phyloP scores from a whole-genome alignment of 805 yeast species.

The Kregervanrija fluxuum region DNA sequence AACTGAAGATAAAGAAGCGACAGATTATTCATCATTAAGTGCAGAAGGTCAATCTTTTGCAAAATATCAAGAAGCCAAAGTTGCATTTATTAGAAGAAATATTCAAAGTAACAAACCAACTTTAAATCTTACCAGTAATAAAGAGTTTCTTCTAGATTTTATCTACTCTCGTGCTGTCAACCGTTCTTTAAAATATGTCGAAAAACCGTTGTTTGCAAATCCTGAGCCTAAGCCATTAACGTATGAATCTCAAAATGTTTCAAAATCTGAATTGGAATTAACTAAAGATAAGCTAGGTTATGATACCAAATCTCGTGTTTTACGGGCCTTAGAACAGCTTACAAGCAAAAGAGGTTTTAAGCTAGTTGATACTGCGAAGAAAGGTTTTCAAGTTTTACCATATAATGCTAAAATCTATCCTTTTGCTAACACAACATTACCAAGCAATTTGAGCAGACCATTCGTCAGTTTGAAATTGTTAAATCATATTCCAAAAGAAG shows the following conservation, averaged over 20 bases:
- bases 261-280: conserved; percentile 17
- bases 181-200: conserved; percentile 1
- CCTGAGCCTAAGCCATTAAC: not conserved
- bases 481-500: conserved; percentile 12
- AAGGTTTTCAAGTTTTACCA: conserved; percentile 14
- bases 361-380: conserved; percentile 9
- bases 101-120: not conserved
- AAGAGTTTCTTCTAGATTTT: conserved; percentile 3
- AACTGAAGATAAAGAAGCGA: not conserved
- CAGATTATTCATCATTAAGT: conserved; percentile 2
- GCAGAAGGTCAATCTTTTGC: conserved; percentile 9
- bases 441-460: conserved; percentile 13
- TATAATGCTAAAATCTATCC: conserved; percentile 16
- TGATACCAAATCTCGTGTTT: conserved; percentile 21
- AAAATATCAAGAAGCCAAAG: conserved; percentile 4
- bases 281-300: conserved; percentile 22
- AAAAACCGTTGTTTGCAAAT: not conserved
- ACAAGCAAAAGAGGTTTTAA: conserved; percentile 18
- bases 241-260: conserved; percentile 1
- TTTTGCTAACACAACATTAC: conserved; percentile 18
- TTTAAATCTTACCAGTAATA: conserved; percentile 1
- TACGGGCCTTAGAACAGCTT: conserved; percentile 23
- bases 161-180: conserved; percentile 5
- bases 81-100: conserved; percentile 11
- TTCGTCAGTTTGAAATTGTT: conserved; percentile 10